Evolutionary conservation across 148 eudicot species (phyloP).

Genomic region (Rhododendron griersonianum): DNA sequence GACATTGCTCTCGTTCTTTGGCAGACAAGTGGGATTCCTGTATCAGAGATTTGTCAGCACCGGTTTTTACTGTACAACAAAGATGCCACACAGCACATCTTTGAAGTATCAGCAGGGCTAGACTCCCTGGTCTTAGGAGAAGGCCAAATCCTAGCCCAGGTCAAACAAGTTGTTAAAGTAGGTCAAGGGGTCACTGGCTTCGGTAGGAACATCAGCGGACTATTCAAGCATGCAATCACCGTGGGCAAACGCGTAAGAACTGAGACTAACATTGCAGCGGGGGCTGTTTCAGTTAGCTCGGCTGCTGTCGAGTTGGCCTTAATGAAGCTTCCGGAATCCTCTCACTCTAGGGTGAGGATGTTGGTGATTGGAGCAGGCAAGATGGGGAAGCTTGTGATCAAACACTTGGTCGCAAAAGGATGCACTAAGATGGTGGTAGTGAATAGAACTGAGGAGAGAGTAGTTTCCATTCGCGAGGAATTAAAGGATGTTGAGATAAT

Average conservation of each 20-base stretch:
- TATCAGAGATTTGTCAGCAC: slow-evolving; percentile 74
- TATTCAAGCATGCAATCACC: slow-evolving; percentile 88
- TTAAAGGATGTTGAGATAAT: slow-evolving; percentile 63
- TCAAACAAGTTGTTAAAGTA: slow-evolving; percentile 90
- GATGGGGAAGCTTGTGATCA: slow-evolving; percentile 95
- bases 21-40: slow-evolving; percentile 89
- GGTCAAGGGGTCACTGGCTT: slow-evolving; percentile 92
- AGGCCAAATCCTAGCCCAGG: slow-evolving; percentile 97
- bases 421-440: slow-evolving; percentile 89
- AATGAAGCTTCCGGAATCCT: slow-evolving; percentile 75
- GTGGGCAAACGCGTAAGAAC: slow-evolving; percentile 86
- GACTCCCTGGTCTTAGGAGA: slow-evolving; percentile 94
- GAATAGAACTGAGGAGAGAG: slow-evolving; percentile 74
- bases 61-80: slow-evolving; percentile 73
- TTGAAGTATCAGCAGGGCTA: slow-evolving; percentile 95
- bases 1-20: slow-evolving; percentile 12
- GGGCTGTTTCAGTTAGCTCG: slow-evolving; percentile 95
- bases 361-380: slow-evolving; percentile 92
- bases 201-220: slow-evolving; percentile 90
- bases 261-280: slow-evolving; percentile 89
- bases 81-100: slow-evolving; percentile 89
- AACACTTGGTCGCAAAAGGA: slow-evolving; percentile 86
- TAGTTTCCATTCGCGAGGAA: slow-evolving; percentile 67
- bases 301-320: slow-evolving; percentile 93
- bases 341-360: slow-evolving; percentile 68